phyloP scores from a whole-genome alignment of 2,329 filamentous ascomycete species.

The Colletotrichum shisoi region DNA sequence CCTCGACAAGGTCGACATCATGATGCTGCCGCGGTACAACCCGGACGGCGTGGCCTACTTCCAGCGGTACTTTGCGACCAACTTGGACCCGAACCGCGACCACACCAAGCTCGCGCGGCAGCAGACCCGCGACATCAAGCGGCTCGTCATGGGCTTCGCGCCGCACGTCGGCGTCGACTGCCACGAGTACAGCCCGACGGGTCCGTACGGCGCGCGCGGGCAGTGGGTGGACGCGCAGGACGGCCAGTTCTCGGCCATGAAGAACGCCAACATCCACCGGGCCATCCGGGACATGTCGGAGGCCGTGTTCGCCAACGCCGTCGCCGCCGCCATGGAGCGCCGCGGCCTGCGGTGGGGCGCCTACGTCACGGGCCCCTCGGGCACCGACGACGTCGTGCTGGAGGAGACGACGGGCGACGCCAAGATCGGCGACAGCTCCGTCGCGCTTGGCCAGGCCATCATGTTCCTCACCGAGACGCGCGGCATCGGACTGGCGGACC shows the following conservation, averaged over 20 bases:
- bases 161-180: slow-evolving; percentile 48
- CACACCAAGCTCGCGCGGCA: slow-evolving; percentile 47
- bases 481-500: slow-evolving; percentile 46
- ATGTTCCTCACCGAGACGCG: slow-evolving; percentile 47
- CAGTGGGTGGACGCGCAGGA: slow-evolving; percentile 44
- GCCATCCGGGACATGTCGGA: slow-evolving; percentile 46
- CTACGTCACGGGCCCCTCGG: slow-evolving; percentile 42
- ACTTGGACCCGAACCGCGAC: slow-evolving; percentile 48
- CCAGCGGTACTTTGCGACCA: slow-evolving; percentile 45
- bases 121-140: slow-evolving; percentile 47
- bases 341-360: slow-evolving; percentile 45
- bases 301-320: slow-evolving; percentile 43
- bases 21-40: slow-evolving; percentile 47
- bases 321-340: slow-evolving; percentile 45
- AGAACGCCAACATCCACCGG: slow-evolving; percentile 48
- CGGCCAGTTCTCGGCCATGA: slow-evolving; percentile 47
- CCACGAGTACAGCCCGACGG: slow-evolving; percentile 45
- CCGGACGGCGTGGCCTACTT: slow-evolving; percentile 49
- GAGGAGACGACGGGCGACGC: slow-evolving; percentile 45
- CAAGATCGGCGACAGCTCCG: slow-evolving; percentile 46
- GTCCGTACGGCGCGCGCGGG: slow-evolving; percentile 38
- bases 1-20: slow-evolving; percentile 44
- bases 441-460: slow-evolving; percentile 45
- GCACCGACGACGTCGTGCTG: slow-evolving; percentile 36
- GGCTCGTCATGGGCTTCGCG: slow-evolving; percentile 43